Evolutionary conservation across 2,329 filamentous ascomycete species (phyloP), one percentile per base, ranked within the genome.

Genomic region (Myotisia sp.): DNA sequence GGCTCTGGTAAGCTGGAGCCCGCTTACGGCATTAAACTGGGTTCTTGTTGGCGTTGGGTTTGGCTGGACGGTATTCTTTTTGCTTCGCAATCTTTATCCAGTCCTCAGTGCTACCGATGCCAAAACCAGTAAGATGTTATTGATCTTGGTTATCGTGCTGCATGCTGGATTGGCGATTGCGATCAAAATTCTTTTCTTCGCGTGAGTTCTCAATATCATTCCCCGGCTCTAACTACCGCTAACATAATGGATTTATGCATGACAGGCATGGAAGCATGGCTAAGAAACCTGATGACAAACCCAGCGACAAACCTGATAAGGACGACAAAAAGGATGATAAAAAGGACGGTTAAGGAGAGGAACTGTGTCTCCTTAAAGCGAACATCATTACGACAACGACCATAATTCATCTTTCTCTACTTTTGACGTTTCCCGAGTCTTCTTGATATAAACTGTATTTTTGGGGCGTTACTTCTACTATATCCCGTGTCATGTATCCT

Each of bases 101-200:
- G 81, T 98, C 12, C 71, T 98, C 41, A 90, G 77, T 56, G 86
- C 87, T 29, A 94, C 86, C 21, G 90, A 95, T 58, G 76, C 77
- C 42, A 84, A 93, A 65, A 85, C 82, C 16, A 90, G 82, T 59
- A 92, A 92, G 69, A 68, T 84, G 14, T 61, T 98, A 42, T 67
- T 98, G 39, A 65, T 95, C 34, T 64, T 87, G 14, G 86, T 98
- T 17, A 70, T 95, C 19, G 69, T 72, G 19, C 65, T 95, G 42
- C 90, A 98, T 61, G 77, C 85, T 18, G 90, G 79, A n/a, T 67
- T 98, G 45, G 74, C 87, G 1, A 73, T 95, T 48, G 82, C 87
- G 3, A 95, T 98, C 60, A 95, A 95, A 69, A 78, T 94, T 39
- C 63, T 95, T 18, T 95, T 95, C 70, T 98, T 98, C 60, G 86